Percentiles rank a stretch among this genome's conserved stretches.
Evolutionary conservation across 164 flowering plant species (phyloP).

Genomic region (Macadamia integrifolia): DNA sequence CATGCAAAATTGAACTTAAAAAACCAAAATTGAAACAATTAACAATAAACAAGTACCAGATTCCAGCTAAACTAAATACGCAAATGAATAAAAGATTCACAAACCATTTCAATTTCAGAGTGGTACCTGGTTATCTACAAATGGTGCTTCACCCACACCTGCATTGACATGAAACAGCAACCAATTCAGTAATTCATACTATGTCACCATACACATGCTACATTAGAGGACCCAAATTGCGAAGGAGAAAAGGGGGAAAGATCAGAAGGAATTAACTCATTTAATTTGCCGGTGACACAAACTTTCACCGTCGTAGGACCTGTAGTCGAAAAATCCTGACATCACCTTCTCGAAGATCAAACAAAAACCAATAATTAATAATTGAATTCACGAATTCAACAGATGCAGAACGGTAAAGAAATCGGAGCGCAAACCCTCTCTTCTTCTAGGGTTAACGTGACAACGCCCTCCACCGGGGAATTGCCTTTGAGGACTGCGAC

Average conservation of each 20-base stretch:
- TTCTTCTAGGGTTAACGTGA: slow-evolving; percentile 67
- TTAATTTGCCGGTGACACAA: slow-evolving; percentile 29
- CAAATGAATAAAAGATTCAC: not conserved
- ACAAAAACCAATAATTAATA: too few species aligned
- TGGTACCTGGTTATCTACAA: slow-evolving; percentile 76
- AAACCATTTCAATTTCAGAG: not conserved
- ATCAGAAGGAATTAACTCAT: not conserved
- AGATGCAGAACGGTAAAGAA: not conserved
- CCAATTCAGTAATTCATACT: not conserved
- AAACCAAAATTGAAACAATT: too few species aligned
- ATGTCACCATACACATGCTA: slow-evolving; percentile 84
- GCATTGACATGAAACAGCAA: slow-evolving; percentile 7
- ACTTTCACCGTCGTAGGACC: slow-evolving; percentile 83
- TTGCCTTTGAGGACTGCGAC: slow-evolving; percentile 84
- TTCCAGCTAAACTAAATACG: not conserved
- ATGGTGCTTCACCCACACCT: slow-evolving; percentile 97
- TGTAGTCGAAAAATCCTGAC: slow-evolving; percentile 6
- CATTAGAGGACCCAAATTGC: slow-evolving; percentile 4
- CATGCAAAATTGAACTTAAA: not conserved
- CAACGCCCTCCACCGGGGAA: slow-evolving; percentile 71
- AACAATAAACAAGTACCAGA: not conserved
- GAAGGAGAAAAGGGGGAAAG: not conserved
- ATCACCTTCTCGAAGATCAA: too few species aligned
- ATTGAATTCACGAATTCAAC: too few species aligned
- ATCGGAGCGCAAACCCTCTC: slow-evolving; percentile 34